Base-by-base conservation (phyloP, 2,329 filamentous ascomycete genomes). In the Epichloe baconii region DNA sequence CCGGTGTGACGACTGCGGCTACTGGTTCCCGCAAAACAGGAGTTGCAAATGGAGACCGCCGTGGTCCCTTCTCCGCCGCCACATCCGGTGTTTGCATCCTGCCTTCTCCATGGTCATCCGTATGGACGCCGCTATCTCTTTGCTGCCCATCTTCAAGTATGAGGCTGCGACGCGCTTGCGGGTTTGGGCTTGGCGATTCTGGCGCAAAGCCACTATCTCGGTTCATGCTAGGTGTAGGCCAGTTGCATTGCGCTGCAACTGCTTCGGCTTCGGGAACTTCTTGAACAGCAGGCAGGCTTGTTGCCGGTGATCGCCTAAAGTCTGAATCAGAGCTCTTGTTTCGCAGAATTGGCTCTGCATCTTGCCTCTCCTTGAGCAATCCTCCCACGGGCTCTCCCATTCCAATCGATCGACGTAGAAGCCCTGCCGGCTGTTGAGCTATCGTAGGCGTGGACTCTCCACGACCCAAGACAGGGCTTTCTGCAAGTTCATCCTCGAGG, bases 61-160 rank as follows among this genome's bases (percentile, higher is more conserved):
- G 61, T 23, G 61, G 57, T 42, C 57, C 61, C 53, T 59, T 60
- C 44, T 62, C 61, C 37, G 52, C 51, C 44, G 54, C 41, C 51
- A 60, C 55, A 51, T 66, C 61, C 31, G 64, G 61, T 36, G 62
- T 64, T 44, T 60, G 56, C 50, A 60, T 43, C 49, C 53, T 57
- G 59, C 54, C 44, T 36, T 71, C 71, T n/a, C 61, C 55, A 67
- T 66, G 69, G 41, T 78, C 75, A 21, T 70, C 72, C 43, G 79
- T 66, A 56, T 80, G 74, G 34, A 80, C 72, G 26, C 76, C 78
- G 62, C 79, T 82, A 58, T 82, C 78, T 43, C 75, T 71, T 47
- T 69, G 65, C 34, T 63, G 59, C 34, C 69, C 64, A 19, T 68
- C 62, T 12, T 64, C 62, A 14, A 62, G 55, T 1, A 59, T 52